phyloP scores from a whole-genome alignment of 768 basidiomycete genomes.

The Boletus barrowsii region DNA sequence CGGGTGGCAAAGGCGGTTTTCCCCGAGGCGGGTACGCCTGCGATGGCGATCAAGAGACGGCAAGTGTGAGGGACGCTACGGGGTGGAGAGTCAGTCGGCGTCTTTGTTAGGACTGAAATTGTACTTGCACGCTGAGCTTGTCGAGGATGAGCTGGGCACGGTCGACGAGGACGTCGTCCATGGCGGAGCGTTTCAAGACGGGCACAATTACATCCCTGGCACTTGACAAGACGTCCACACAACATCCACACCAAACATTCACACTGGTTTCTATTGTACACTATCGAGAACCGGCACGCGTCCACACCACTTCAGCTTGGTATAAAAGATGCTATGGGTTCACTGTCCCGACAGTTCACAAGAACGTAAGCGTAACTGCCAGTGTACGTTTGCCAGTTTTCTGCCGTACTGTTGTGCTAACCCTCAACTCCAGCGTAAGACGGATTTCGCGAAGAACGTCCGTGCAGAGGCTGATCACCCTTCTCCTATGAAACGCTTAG shows the following conservation, averaged over 20 bases:
- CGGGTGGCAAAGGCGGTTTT: slow-evolving; percentile 75
- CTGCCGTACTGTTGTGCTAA: no score
- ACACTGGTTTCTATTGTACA: no score
- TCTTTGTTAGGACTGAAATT: neutral
- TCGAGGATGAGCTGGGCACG: slow-evolving; percentile 39
- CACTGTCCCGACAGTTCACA: no score
- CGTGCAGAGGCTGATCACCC: neutral
- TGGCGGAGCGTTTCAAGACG: neutral
- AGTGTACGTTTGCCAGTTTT: no score
- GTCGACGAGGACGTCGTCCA: slow-evolving; percentile 38
- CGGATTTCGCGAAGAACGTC: no score
- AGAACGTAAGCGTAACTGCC: no score
- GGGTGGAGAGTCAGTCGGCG: neutral
- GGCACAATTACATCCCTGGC: no score
- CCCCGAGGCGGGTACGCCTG: slow-evolving; percentile 82
- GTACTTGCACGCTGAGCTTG: slow-evolving; percentile 38
- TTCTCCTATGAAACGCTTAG: neutral
- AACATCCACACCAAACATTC: no score
- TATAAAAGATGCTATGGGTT: no score
- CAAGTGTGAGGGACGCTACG: slow-evolving; percentile 15
- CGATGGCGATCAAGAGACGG: slow-evolving; percentile 68
- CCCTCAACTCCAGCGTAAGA: neutral
- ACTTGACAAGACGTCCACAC: no score
- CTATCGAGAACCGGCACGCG: no score
- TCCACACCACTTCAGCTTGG: no score